Conservation (phyloP, 176 grass and related monocot species). For the Aegilops tauschii region DNA sequence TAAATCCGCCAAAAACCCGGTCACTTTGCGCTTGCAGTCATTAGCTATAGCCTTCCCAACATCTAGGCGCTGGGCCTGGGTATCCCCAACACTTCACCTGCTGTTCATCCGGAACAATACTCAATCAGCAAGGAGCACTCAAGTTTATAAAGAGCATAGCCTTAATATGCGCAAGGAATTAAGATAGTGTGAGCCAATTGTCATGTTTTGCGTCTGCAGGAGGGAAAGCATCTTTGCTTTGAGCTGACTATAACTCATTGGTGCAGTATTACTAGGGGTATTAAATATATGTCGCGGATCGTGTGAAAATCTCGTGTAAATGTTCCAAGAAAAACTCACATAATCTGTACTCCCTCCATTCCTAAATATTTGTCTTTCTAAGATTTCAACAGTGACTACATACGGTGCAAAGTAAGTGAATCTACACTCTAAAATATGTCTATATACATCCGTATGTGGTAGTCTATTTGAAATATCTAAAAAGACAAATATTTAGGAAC, state of each 20-base stretch:
- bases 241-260: not conserved
- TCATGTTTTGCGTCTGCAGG: not conserved
- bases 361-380: too few species aligned
- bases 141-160: not conserved
- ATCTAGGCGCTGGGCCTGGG: slow-evolving; percentile 1
- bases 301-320: not conserved
- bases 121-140: not conserved
- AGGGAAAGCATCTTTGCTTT: not conserved
- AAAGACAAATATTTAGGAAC: too few species aligned
- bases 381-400: too few species aligned
- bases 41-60: slow-evolving; percentile 13
- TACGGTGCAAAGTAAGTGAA: too few species aligned
- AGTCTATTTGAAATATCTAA: too few species aligned
- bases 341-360: not conserved
- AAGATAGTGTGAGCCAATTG: not conserved
- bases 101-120: not conserved
- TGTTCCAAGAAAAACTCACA: not conserved
- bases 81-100: slow-evolving; percentile 28
- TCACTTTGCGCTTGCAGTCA: not conserved
- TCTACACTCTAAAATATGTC: too few species aligned
- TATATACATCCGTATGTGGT: too few species aligned
- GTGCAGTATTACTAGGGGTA: not conserved
- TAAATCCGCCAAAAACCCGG: not conserved
- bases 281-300: not conserved
- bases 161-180: not conserved